phyloP scores from a whole-genome alignment of 169 alveolate species.

The Plasmodium knowlesi region DNA sequence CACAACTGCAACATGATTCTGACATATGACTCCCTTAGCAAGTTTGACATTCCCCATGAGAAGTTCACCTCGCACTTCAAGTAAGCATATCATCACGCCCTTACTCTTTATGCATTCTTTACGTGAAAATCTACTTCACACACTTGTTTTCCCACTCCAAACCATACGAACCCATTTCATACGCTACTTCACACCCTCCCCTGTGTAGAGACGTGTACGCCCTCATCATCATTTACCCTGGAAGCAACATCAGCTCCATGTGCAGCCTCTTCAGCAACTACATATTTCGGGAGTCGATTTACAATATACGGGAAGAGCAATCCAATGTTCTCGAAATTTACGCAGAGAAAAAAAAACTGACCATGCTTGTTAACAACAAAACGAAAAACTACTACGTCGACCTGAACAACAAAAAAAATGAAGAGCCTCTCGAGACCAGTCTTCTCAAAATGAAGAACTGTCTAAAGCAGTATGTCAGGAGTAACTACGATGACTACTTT shows the following conservation, averaged over 20 bases:
- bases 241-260: neutral
- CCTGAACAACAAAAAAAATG: neutral
- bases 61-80: constrained; percentile 59
- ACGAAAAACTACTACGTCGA: constrained; percentile 20
- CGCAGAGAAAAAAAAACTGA: neutral
- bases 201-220: constrained; percentile 40
- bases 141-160: neutral
- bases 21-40: constrained; percentile 29
- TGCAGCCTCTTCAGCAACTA: constrained; percentile 20
- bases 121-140: neutral
- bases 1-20: constrained; percentile 27
- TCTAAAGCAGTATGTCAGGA: constrained; percentile 1
- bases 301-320: constrained; percentile 29
- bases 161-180: neutral
- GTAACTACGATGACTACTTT: constrained; percentile 37
- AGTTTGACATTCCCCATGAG: constrained; percentile 48
- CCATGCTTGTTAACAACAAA: constrained; percentile 45
- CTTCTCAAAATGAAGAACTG: constrained; percentile 17
- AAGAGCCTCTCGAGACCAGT: constrained; percentile 4
- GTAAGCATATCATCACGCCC: neutral
- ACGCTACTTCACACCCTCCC: neutral
- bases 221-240: constrained; percentile 43
- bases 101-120: neutral
- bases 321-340: constrained; percentile 64
- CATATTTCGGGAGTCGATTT: constrained; percentile 30